phyloP scores from a whole-genome alignment of 1,284 basidiomycete genomes.

The Lignosus rhinocerotis region DNA sequence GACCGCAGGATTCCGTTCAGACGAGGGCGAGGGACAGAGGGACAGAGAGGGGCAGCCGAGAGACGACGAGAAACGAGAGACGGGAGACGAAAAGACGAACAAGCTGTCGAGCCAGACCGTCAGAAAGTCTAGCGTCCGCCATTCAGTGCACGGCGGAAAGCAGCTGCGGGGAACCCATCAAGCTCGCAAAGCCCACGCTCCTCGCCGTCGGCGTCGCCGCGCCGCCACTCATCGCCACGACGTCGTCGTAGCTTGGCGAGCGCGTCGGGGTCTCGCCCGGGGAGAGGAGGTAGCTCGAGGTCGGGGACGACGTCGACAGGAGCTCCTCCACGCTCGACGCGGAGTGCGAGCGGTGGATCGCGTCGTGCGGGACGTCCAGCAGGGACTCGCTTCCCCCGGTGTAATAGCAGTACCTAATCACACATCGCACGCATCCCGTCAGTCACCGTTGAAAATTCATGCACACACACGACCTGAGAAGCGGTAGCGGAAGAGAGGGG shows the following conservation, averaged over 20 bases:
- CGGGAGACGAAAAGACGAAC: no score
- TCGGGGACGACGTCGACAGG: constrained; percentile 34
- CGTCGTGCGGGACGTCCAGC: constrained; percentile 33
- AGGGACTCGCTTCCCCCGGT: constrained; percentile 49
- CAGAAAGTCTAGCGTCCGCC: neutral
- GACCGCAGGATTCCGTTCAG: no score
- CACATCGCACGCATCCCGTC: neutral
- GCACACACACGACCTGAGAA: no score
- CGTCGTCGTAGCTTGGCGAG: constrained; percentile 35
- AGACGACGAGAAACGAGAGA: neutral
- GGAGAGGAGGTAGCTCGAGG: constrained; percentile 24
- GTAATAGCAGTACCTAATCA: constrained; percentile 72
- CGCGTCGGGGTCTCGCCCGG: constrained; percentile 31
- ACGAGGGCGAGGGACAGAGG: neutral
- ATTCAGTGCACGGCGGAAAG: constrained; percentile 18
- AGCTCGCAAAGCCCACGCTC: constrained; percentile 3
- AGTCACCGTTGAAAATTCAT: no score
- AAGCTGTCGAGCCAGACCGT: neutral
- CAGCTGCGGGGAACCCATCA: constrained; percentile 16
- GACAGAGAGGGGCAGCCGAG: neutral
- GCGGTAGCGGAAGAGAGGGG: no score
- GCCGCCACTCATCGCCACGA: constrained; percentile 29
- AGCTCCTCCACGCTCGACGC: constrained; percentile 56
- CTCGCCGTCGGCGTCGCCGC: constrained; percentile 31
- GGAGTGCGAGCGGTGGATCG: constrained; percentile 52